Evolutionary conservation across 2,329 filamentous ascomycete species (phyloP).

Genomic region (Xylaria digitata): DNA sequence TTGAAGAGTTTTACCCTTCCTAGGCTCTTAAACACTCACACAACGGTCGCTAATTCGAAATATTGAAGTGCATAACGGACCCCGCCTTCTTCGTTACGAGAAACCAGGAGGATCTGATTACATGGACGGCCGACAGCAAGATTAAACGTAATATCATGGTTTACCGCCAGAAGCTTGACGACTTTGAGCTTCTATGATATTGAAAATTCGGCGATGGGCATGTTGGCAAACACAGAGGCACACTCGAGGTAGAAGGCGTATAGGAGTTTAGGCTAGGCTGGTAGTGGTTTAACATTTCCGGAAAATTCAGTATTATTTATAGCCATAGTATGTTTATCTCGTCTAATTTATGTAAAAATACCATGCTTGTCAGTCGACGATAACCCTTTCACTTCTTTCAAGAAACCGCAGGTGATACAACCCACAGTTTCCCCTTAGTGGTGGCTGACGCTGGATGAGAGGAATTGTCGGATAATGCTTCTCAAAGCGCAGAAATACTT

Average conservation of each 20-base stretch:
- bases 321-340: not conserved
- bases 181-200: slow-evolving; percentile 84
- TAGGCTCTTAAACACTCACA: not conserved
- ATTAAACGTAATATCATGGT: slow-evolving; percentile 96
- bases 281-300: slow-evolving; percentile 3
- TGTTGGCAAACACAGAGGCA: not conserved
- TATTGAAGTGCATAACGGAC: slow-evolving; percentile 71
- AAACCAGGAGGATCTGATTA: slow-evolving; percentile 94
- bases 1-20: not conserved
- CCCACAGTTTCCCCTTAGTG: no score
- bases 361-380: not conserved
- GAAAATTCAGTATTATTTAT: not conserved
- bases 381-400: not conserved
- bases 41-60: slow-evolving; percentile 8
- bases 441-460: no score
- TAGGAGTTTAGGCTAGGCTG: slow-evolving; percentile 25
- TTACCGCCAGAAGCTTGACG: slow-evolving; percentile 93
- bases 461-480: no score
- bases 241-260: slow-evolving; percentile 42
- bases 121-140: slow-evolving; percentile 96
- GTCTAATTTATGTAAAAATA: not conserved
- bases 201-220: not conserved
- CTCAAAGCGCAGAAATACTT: no score
- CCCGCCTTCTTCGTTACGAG: slow-evolving; percentile 89
- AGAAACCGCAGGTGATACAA: no score